phyloP scores from a whole-genome alignment of 345 rosid genomes.

The Hibiscus syriacus region DNA sequence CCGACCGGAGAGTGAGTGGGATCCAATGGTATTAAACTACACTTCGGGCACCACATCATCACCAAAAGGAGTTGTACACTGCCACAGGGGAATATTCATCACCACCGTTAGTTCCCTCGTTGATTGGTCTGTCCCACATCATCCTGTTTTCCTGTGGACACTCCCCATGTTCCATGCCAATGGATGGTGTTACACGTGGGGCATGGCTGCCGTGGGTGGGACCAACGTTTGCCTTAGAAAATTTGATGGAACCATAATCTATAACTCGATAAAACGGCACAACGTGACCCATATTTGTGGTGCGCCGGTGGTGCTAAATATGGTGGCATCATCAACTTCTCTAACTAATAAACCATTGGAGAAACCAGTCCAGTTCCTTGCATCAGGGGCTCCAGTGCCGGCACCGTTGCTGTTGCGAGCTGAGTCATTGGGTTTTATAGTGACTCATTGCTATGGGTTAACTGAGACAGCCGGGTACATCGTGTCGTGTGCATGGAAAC shows the following conservation, averaged over 20 bases:
- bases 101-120: not conserved
- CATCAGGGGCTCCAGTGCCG: not conserved
- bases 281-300: slow-evolving; percentile 9
- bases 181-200: too few species aligned
- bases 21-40: slow-evolving; percentile 11
- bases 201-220: too few species aligned
- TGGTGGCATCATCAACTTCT: not conserved
- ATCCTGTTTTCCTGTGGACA: too few species aligned
- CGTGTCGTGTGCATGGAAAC: slow-evolving; percentile 61
- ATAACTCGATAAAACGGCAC: not conserved
- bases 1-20: slow-evolving; percentile 7
- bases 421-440: not conserved
- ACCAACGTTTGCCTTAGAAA: too few species aligned
- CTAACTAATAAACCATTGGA: not conserved
- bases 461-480: slow-evolving; percentile 68
- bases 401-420: not conserved
- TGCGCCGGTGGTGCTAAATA: slow-evolving; percentile 10
- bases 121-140: slow-evolving; percentile 3
- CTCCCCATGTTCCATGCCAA: too few species aligned
- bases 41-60: slow-evolving; percentile 8
- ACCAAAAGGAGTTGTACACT: slow-evolving; percentile 3
- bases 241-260: too few species aligned
- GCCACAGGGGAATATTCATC: slow-evolving; percentile 2
- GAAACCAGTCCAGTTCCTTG: not conserved
- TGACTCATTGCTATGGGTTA: slow-evolving; percentile 30